phyloP scores from a whole-genome alignment of 176 grass and related monocot genomes.

The Ampelocalamus luodianensis region DNA sequence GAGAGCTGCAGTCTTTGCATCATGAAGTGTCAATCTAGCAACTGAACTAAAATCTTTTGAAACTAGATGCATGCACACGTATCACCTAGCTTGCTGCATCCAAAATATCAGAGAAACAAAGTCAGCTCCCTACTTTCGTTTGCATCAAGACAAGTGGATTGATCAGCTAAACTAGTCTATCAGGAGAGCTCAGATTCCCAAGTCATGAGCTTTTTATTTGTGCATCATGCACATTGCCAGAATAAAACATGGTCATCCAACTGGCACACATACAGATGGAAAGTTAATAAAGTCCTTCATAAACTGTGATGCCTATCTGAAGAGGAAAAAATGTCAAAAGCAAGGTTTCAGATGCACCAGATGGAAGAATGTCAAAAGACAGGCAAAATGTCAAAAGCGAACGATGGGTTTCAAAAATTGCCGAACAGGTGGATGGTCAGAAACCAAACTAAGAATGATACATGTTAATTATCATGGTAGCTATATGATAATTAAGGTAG shows the following conservation, averaged over 20 bases:
- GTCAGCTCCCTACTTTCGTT: no score
- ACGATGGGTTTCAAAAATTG: neutral
- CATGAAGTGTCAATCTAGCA: conserved; percentile 1
- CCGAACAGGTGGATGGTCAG: conserved; percentile 49
- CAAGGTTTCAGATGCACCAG: neutral
- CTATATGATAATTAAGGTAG: conserved; percentile 20
- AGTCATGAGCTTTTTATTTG: no score
- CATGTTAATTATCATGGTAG: no score
- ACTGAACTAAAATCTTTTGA: neutral
- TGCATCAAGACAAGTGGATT: no score
- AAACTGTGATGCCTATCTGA: no score
- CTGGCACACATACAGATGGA: no score
- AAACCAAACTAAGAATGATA: conserved; percentile 26
- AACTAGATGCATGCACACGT: neutral
- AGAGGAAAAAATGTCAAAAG: neutral
- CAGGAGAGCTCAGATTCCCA: no score
- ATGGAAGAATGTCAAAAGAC: conserved; percentile 33
- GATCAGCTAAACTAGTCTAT: no score
- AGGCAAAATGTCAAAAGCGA: conserved; percentile 35
- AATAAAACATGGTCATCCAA: no score
- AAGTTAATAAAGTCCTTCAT: no score
- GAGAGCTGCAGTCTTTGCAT: no score
- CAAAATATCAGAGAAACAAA: neutral
- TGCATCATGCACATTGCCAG: no score
- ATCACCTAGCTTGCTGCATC: neutral